These are phyloP conservation scores for Seiridium unicorne DNA, from an alignment of 2,329 filamentous ascomycete species.

Conservation along the genomic window DNA sequence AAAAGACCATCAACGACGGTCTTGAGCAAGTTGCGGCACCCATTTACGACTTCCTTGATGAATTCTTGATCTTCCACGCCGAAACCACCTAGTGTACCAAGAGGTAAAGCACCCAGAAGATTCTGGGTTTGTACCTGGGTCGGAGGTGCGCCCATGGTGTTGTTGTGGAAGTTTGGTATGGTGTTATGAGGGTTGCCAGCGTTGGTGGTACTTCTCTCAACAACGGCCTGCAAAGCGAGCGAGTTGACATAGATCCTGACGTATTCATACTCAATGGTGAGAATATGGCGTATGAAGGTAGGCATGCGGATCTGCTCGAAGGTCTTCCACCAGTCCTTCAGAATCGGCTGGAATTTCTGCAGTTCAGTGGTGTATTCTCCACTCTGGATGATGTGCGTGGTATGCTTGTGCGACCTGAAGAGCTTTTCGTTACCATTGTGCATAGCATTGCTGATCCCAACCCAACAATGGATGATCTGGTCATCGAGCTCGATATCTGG, in stretches of 20 bases:
- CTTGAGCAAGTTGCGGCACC: conserved; percentile 71
- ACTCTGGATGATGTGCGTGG: conserved; percentile 82
- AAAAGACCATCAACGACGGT: conserved; percentile 76
- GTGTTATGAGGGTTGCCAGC: conserved; percentile 47
- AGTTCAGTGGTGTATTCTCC: conserved; percentile 81
- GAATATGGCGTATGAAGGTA: conserved; percentile 67
- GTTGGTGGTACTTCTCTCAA: conserved; percentile 85
- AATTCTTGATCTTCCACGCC: conserved; percentile 69
- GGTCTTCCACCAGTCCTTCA: conserved; percentile 76
- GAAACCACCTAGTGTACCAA: conserved; percentile 63
- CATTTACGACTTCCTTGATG: conserved; percentile 74
- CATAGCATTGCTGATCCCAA: conserved; percentile 90
- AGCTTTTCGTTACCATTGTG: conserved; percentile 85
- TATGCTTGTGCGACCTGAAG: conserved; percentile 84
- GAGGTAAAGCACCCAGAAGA: conserved; percentile 62
- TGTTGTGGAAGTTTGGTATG: conserved; percentile 31
- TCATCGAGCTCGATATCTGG: conserved; percentile 66
- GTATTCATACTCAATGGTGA: conserved; percentile 95
- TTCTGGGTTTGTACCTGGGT: conserved; percentile 64
- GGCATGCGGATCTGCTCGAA: conserved; percentile 76
- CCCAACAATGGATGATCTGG: conserved; percentile 83
- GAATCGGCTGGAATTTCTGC: conserved; percentile 75
- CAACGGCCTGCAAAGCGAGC: conserved; percentile 87
- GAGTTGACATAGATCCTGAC: conserved; percentile 94
- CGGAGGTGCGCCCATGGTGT: conserved; percentile 34